These are phyloP conservation scores for Nitzschia sp. DNA, from an alignment of 108 stramenopile species.

Conservation along the genomic window DNA sequence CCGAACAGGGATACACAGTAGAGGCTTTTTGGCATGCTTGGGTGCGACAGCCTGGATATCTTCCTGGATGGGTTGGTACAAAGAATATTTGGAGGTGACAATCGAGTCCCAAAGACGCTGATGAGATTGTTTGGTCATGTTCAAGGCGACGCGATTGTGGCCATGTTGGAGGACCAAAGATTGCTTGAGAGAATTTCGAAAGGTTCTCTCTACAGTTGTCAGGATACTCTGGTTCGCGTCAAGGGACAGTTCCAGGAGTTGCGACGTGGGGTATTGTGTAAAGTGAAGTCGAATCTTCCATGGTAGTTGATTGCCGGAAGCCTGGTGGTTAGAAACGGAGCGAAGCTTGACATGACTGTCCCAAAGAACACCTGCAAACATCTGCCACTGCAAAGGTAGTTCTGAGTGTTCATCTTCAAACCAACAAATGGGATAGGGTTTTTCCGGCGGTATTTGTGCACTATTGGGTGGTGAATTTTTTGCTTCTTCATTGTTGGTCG, in stretches of 20 bases:
- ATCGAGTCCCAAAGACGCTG: constrained; percentile 71
- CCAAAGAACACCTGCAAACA: constrained; percentile 73
- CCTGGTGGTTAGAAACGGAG: not conserved
- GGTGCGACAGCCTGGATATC: constrained; percentile 11
- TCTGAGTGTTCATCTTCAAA: constrained; percentile 78
- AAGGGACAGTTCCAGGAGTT: constrained; percentile 59
- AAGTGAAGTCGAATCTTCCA: constrained; percentile 84
- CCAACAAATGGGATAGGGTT: constrained; percentile 68
- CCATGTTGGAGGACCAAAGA: constrained; percentile 69
- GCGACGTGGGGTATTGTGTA: constrained; percentile 56
- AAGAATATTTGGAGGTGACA: constrained; percentile 36
- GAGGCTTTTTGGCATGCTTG: constrained; percentile 6
- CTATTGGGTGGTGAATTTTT: not conserved
- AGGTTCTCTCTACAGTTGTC: constrained; percentile 47
- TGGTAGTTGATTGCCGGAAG: constrained; percentile 36
- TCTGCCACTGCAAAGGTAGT: constrained; percentile 72
- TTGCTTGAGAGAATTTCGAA: constrained; percentile 84
- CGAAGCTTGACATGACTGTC: constrained; percentile 28
- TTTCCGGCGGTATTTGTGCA: not conserved
- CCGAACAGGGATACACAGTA: constrained; percentile 63
- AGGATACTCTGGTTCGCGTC: constrained; percentile 17
- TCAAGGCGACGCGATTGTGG: constrained; percentile 60
- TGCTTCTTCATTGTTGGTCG: constrained; percentile 15
- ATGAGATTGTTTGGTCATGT: constrained; percentile 66
- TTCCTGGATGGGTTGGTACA: constrained; percentile 35